phyloP scores from a whole-genome alignment of 148 eudicot genomes.

The Rheum nobile region DNA sequence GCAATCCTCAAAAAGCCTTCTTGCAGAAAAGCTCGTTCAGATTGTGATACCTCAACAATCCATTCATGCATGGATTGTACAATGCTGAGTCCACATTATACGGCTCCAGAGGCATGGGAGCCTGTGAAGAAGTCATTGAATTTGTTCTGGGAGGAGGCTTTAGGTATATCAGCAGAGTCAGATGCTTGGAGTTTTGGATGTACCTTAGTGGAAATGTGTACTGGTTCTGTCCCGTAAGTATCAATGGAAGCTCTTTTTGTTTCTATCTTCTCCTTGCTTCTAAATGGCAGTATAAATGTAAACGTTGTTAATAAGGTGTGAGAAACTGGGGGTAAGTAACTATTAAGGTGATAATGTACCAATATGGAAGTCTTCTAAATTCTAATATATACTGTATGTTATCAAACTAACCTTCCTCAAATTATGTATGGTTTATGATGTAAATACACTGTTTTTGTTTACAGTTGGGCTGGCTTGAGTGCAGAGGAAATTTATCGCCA shows the following conservation, averaged over 20 bases:
- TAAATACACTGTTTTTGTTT: constrained; percentile 11
- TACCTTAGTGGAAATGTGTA: constrained; percentile 98
- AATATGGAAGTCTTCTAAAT: not conserved
- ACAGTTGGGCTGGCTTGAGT: constrained; percentile 91
- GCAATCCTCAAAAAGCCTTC: constrained; percentile 77
- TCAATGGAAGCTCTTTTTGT: constrained; percentile 11
- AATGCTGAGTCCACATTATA: constrained; percentile 88
- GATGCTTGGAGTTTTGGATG: constrained; percentile 99
- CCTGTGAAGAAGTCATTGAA: constrained; percentile 85
- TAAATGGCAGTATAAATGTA: not conserved
- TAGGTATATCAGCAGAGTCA: constrained; percentile 87
- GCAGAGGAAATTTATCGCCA: constrained; percentile 86
- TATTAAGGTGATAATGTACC: not conserved
- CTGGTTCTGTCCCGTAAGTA: constrained; percentile 89
- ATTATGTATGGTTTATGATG: not conserved
- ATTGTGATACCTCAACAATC: constrained; percentile 61
- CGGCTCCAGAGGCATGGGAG: constrained; percentile 99
- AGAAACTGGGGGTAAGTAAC: not conserved
- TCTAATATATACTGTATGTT: not conserved
- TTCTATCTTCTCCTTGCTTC: constrained; percentile 4
- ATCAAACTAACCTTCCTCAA: not conserved
- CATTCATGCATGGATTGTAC: constrained; percentile 99
- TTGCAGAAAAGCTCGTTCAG: constrained; percentile 72
- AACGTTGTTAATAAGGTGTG: not conserved
- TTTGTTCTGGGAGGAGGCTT: constrained; percentile 83